Evolutionary conservation across 495 filamentous ascomycete species (phyloP).

Genomic region (Parathielavia appendiculata): DNA sequence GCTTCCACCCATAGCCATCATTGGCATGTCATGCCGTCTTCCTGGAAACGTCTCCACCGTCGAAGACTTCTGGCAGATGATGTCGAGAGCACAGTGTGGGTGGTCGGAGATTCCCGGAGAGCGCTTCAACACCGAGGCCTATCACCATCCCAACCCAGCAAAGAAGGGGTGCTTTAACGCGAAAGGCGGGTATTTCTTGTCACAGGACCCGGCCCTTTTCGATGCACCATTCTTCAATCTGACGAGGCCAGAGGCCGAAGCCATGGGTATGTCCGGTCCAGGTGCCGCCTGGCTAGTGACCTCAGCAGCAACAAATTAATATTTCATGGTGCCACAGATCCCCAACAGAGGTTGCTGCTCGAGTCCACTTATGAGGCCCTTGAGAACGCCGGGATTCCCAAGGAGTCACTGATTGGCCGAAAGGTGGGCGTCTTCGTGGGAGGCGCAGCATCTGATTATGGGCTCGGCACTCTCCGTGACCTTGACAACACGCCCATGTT

Average conservation of each 20-base stretch:
- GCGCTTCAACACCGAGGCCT: slow-evolving; percentile 61
- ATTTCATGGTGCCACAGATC: slow-evolving; percentile 32
- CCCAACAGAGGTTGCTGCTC: slow-evolving; percentile 52
- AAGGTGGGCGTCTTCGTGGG: slow-evolving; percentile 45
- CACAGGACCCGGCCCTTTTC: slow-evolving; percentile 45
- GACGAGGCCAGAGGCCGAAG: slow-evolving; percentile 44
- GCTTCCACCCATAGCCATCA: slow-evolving; percentile 43
- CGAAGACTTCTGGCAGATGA: slow-evolving; percentile 44
- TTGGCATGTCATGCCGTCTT: slow-evolving; percentile 46
- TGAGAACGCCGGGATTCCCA: slow-evolving; percentile 46
- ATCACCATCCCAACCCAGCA: slow-evolving; percentile 56
- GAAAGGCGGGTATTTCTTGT: slow-evolving; percentile 50
- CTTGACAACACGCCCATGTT: slow-evolving; percentile 38
- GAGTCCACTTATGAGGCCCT: slow-evolving; percentile 50
- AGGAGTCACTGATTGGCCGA: slow-evolving; percentile 42
- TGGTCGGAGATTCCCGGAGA: slow-evolving; percentile 53
- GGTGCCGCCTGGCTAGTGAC: no score
- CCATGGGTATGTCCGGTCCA: slow-evolving; percentile 40
- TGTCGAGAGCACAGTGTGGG: slow-evolving; percentile 35
- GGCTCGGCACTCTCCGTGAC: slow-evolving; percentile 36
- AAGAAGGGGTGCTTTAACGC: slow-evolving; percentile 42
- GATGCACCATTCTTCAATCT: slow-evolving; percentile 53
- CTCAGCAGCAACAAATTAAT: no score
- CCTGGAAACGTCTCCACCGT: slow-evolving; percentile 42
- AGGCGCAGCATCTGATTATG: slow-evolving; percentile 37